Percentiles rank a stretch among this genome's conserved stretches.
Evolutionary conservation across 2,329 filamentous ascomycete genomes (phyloP).

Genomic region (Colletotrichum sp.): DNA sequence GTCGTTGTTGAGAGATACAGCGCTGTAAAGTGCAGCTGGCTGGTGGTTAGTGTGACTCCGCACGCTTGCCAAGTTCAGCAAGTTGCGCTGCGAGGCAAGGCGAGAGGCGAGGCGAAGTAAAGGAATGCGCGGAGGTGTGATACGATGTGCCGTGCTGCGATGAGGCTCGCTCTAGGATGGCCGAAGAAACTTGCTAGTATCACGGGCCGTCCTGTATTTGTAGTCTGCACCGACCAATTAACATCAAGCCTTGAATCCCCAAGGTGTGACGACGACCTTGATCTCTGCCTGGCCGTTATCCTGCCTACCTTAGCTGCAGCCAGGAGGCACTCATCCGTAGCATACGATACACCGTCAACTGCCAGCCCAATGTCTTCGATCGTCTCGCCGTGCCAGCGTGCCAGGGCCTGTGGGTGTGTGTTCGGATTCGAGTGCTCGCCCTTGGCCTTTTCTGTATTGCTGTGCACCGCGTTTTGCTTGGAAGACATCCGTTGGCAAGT

Average conservation of each 20-base stretch:
- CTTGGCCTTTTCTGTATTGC: background rate
- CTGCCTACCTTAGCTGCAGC: background rate
- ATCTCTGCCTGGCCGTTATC: background rate
- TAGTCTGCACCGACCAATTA: constrained; percentile 12
- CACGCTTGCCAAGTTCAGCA: background rate
- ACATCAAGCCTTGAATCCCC: background rate
- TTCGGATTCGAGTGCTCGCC: background rate
- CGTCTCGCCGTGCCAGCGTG: background rate
- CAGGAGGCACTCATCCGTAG: background rate
- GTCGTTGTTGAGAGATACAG: background rate
- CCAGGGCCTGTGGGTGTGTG: background rate
- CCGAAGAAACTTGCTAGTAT: background rate
- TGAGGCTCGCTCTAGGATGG: background rate
- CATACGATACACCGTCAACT: background rate
- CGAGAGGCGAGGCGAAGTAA: background rate
- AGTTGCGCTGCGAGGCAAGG: background rate
- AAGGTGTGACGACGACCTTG: constrained; percentile 14
- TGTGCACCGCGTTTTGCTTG: background rate
- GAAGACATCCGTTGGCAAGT: background rate
- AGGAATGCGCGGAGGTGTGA: background rate
- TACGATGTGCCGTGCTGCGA: background rate
- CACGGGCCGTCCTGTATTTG: constrained; percentile 4
- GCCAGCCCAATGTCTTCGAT: background rate
- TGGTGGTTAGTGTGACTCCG: background rate
- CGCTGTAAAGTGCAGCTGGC: background rate